Evolutionary conservation across 192 early-diverging fungal species (phyloP).

Genomic region (Lobosporangium transversale): DNA sequence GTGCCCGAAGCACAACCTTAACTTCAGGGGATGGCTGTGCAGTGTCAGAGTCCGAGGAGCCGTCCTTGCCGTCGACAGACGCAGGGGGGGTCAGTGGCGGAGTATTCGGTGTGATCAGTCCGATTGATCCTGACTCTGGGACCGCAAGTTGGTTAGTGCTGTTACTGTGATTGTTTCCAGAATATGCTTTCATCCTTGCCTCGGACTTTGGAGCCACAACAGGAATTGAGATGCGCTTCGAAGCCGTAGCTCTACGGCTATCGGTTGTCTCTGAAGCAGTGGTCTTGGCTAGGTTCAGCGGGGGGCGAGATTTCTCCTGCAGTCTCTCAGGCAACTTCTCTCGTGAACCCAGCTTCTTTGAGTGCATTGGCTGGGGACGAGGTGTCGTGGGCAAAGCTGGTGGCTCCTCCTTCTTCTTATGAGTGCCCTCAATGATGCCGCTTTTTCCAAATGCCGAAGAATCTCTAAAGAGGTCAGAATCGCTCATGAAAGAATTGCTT

Average conservation of each 20-base stretch:
- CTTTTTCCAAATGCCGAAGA: slow-evolving; percentile 29
- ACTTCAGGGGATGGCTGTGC: slow-evolving; percentile 9
- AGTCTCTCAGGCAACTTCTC: not conserved
- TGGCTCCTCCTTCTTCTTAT: slow-evolving; percentile 6
- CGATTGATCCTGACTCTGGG: not conserved
- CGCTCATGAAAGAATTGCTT: slow-evolving; percentile 17
- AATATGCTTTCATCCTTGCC: slow-evolving; percentile 12
- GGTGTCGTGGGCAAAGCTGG: not conserved
- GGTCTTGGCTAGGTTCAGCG: not conserved
- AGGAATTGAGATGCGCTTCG: slow-evolving; percentile 35
- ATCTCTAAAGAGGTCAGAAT: slow-evolving; percentile 31
- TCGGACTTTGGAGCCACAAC: slow-evolving; percentile 41
- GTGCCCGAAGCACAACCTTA: slow-evolving; percentile 19
- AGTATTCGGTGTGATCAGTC: slow-evolving; percentile 4
- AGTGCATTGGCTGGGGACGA: not conserved
- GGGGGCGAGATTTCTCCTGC: slow-evolving; percentile 5
- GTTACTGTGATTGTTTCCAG: not conserved
- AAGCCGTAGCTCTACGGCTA: not conserved
- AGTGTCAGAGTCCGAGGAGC: slow-evolving; percentile 38
- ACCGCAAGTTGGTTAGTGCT: slow-evolving; percentile 3
- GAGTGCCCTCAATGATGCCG: slow-evolving; percentile 6
- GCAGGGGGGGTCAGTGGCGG: slow-evolving; percentile 46
- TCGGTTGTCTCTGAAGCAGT: slow-evolving; percentile 12
- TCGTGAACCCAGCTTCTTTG: not conserved
- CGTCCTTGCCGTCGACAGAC: slow-evolving; percentile 31